Percentiles rank a stretch among this genome's conserved stretches.
Conservation (phyloP, 768 basidiomycete genomes). For the Postia placenta region DNA sequence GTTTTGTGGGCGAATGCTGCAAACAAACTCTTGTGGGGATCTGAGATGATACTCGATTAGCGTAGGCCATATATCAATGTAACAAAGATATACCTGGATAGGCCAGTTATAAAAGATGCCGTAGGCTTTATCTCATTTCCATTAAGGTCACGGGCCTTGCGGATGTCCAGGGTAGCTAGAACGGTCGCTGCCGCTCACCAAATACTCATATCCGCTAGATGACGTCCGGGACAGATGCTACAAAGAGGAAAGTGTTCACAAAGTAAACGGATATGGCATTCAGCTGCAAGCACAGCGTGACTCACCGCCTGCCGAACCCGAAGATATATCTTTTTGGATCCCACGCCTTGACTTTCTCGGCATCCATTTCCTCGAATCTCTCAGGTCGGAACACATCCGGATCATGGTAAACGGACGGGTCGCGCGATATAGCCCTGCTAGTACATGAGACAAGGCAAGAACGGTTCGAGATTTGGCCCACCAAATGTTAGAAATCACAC, state of each 20-base stretch:
- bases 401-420: constrained; percentile 31
- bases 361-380: constrained; percentile 12
- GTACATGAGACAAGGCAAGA: neutral
- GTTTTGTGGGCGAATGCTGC: no score
- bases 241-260: neutral
- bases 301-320: constrained; percentile 30
- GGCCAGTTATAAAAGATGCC: constrained; percentile 34
- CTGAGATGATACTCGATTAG: no score
- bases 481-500: constrained; percentile 13
- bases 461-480: neutral
- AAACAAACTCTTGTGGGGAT: no score
- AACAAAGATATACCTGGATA: constrained; percentile 48
- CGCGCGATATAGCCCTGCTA: constrained; percentile 36
- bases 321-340: constrained; percentile 26
- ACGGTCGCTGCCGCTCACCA: constrained; percentile 22
- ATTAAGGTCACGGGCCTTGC: constrained; percentile 32
- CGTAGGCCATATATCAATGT: no score
- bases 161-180: constrained; percentile 28
- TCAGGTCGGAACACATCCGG: constrained; percentile 24
- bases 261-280: neutral
- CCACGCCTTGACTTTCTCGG: constrained; percentile 8
- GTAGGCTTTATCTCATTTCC: constrained; percentile 33
- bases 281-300: neutral
- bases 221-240: constrained; percentile 21
- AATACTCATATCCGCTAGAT: constrained; percentile 19